Evolutionary conservation across 306 rosid genomes (phyloP).

Genomic region (Pyrus pyrifolia): DNA sequence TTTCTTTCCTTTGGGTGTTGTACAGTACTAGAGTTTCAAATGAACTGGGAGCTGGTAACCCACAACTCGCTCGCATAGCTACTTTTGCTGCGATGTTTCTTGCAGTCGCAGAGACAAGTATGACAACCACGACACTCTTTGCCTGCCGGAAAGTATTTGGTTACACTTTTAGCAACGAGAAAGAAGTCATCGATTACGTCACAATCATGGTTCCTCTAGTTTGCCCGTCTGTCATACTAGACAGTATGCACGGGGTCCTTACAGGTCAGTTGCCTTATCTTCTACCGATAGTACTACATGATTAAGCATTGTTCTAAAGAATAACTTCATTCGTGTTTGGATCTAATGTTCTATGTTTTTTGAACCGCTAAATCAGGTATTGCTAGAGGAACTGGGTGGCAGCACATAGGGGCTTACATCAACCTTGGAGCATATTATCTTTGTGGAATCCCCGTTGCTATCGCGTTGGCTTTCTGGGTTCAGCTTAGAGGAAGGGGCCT

Average conservation of each 20-base stretch:
- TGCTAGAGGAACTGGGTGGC: conserved; percentile 84
- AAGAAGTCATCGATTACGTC: conserved; percentile 64
- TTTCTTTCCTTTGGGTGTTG: not conserved
- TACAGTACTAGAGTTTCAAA: conserved; percentile 63
- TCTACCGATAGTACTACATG: no score
- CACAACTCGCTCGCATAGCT: conserved; percentile 41
- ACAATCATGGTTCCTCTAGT: conserved; percentile 55
- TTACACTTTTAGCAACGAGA: conserved; percentile 50
- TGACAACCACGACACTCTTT: conserved; percentile 35
- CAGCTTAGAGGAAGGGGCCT: conserved; percentile 53
- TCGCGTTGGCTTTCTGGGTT: conserved; percentile 41
- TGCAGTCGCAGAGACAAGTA: conserved; percentile 26
- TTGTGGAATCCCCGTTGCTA: conserved; percentile 66
- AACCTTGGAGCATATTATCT: conserved; percentile 68
- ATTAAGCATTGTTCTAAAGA: not conserved
- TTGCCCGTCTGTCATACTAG: conserved; percentile 42
- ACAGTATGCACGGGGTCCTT: conserved; percentile 52
- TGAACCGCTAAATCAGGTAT: conserved; percentile 27
- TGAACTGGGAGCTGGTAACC: conserved; percentile 72
- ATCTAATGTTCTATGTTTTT: not conserved
- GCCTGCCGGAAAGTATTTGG: conserved; percentile 46
- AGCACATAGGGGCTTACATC: conserved; percentile 57
- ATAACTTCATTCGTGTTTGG: not conserved
- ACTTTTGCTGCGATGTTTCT: conserved; percentile 42
- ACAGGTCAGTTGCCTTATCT: conserved; percentile 30